Evolutionary conservation across 257 asterid genomes (phyloP).

Genomic region (Verbena officinalis): DNA sequence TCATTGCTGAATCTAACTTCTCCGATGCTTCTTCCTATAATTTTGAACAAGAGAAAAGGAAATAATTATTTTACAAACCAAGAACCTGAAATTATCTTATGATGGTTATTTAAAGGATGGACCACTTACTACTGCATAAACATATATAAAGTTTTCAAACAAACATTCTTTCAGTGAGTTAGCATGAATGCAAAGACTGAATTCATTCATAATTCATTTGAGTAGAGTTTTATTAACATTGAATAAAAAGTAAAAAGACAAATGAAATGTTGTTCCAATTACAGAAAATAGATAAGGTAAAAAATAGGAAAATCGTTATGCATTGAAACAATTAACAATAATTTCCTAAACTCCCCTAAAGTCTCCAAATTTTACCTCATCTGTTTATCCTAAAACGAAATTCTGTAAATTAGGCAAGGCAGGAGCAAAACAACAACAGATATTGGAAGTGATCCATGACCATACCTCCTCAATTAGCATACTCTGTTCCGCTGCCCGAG

Average conservation of each 20-base stretch:
- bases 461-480: constrained; percentile 49
- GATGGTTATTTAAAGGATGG: constrained; percentile 1
- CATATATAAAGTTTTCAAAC: background rate
- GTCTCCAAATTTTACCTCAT: background rate
- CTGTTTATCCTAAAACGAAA: background rate
- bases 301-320: constrained; percentile 1
- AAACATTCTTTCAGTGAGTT: background rate
- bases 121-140: background rate
- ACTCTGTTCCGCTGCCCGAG: constrained; percentile 40
- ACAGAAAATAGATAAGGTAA: constrained; percentile 9
- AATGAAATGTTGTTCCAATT: background rate
- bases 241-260: background rate
- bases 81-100: constrained; percentile 14
- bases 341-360: background rate
- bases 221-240: background rate
- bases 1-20: constrained; percentile 44
- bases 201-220: constrained; percentile 10
- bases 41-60: constrained; percentile 31
- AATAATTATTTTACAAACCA: constrained; percentile 19
- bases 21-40: constrained; percentile 63
- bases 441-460: constrained; percentile 4
- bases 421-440: background rate
- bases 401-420: background rate
- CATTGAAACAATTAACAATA: constrained; percentile 1
- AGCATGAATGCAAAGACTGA: background rate